Percentiles rank a stretch among this genome's conserved stretches.
These are phyloP conservation scores for Fusarium pseudograminearum DNA, from an alignment of 2,329 filamentous ascomycete genomes.

Conservation along the genomic window DNA sequence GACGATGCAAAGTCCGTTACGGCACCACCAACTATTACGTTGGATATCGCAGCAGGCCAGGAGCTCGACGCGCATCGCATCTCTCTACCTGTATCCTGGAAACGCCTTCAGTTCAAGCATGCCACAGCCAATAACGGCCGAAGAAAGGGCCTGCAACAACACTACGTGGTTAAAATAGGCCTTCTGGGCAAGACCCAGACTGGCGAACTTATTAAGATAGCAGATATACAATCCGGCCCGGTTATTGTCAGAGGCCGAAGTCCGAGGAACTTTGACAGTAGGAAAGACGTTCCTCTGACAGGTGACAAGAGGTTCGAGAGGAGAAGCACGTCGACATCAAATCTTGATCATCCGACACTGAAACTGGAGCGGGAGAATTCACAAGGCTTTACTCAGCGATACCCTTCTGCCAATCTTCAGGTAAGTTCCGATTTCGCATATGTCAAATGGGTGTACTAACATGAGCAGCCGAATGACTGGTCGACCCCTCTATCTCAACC, in stretches of 20 bases:
- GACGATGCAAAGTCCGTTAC: constrained; percentile 64
- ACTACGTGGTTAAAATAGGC: constrained; percentile 90
- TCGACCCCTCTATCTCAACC: constrained; percentile 52
- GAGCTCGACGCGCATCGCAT: constrained; percentile 83
- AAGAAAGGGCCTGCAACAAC: constrained; percentile 93
- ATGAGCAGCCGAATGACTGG: constrained; percentile 60
- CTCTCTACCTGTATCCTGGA: constrained; percentile 90
- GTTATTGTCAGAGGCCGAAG: constrained; percentile 95
- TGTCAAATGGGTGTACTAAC: constrained; percentile 24
- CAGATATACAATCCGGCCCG: constrained; percentile 89
- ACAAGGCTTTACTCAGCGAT: constrained; percentile 48
- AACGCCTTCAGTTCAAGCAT: constrained; percentile 93
- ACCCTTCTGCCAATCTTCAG: constrained; percentile 52
- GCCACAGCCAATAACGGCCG: constrained; percentile 96
- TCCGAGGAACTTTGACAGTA: constrained; percentile 92
- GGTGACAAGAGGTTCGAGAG: constrained; percentile 62
- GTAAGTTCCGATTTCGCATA: constrained; percentile 43
- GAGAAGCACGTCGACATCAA: constrained; percentile 56
- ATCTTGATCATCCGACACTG: constrained; percentile 47
- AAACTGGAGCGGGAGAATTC: constrained; percentile 53
- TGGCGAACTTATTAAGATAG: constrained; percentile 77
- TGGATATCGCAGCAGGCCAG: constrained; percentile 69
- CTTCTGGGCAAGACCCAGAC: constrained; percentile 79
- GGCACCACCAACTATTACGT: constrained; percentile 65
- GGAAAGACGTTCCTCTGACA: constrained; percentile 84